Conservation (phyloP, 495 filamentous ascomycete species). For the Xylaria telfairii region DNA sequence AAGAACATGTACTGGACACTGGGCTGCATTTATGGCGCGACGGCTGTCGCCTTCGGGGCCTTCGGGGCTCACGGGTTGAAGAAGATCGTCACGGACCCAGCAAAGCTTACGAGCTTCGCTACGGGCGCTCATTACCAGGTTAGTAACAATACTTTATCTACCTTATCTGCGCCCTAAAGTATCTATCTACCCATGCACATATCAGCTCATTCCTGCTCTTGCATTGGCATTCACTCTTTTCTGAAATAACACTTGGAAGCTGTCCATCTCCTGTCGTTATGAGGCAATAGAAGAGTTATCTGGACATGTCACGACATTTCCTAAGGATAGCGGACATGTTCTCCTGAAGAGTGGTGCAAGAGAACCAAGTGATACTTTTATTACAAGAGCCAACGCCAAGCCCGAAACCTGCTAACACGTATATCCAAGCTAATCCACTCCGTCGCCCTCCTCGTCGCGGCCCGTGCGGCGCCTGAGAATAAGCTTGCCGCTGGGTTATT, state of each 20-base stretch:
- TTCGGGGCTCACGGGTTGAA: constrained; percentile 71
- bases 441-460: constrained; percentile 58
- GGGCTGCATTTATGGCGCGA: constrained; percentile 65
- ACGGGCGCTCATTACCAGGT: constrained; percentile 71
- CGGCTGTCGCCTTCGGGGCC: constrained; percentile 63
- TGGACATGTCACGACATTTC: neutral
- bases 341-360: neutral
- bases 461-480: constrained; percentile 40
- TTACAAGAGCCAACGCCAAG: neutral
- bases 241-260: too few relatives aligned
- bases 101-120: constrained; percentile 56
- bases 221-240: neutral
- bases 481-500: constrained; percentile 47
- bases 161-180: neutral
- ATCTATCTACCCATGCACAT: neutral
- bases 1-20: constrained; percentile 58
- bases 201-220: neutral
- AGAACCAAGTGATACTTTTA: neutral
- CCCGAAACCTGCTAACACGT: neutral
- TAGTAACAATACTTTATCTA: neutral
- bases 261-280: neutral
- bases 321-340: neutral
- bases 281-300: neutral
- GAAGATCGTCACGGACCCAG: constrained; percentile 60
- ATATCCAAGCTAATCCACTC: constrained; percentile 61